Base-by-base conservation (phyloP, 2,329 filamentous ascomycete species). In the Stachybotrys chlorohalonatus region DNA sequence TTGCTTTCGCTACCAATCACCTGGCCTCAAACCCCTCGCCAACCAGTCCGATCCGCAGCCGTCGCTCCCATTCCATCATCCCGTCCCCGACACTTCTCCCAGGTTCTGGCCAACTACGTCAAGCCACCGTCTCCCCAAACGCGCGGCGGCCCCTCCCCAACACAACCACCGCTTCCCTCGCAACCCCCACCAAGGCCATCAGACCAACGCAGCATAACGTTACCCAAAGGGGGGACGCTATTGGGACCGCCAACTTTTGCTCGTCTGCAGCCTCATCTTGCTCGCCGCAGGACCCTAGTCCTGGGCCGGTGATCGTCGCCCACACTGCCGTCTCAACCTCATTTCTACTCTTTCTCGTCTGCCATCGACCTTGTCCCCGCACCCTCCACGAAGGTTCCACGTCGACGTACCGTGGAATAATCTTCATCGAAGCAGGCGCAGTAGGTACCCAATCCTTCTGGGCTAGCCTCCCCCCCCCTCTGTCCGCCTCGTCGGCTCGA, bases 291-390 rank as follows among this genome's bases (percentile, higher is more conserved):
- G 55, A 61, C 59, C 63, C 62, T 62, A 57, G 51, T 56, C 53
- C 55, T 31, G 57, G 59, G 55, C 58, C 58, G 56, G 59, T 59
- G 63, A 64, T 65, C 63, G 56, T 56, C 60, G 52, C 56, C 53
- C 15, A 16, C 55, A 49, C 58, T 63, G 56, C 59, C 55, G 57
- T 57, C 62, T 59, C 61, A 42, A 42, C 36, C 13, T 13, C 36
- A 9, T 42, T 42, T 42, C 4, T 24, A 24, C 24, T 58, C 55
- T 60, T 55, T 59, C 51, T 7, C 15, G 46, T 47, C 36, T 42
- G 9, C 9, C 13, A 9, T 13, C 13, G 36, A 42, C 6, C 36
- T 2, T 13, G 24, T 42, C 13, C 36, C 13, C 36, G 36, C 36
- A 9, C 36, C 36, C 13, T 13, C 36, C 13, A 5, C 36, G 36